Percentiles rank a stretch among this genome's conserved stretches.
phyloP scores from a whole-genome alignment of 2,329 filamentous ascomycete species.

The Elsinoe batatas region DNA sequence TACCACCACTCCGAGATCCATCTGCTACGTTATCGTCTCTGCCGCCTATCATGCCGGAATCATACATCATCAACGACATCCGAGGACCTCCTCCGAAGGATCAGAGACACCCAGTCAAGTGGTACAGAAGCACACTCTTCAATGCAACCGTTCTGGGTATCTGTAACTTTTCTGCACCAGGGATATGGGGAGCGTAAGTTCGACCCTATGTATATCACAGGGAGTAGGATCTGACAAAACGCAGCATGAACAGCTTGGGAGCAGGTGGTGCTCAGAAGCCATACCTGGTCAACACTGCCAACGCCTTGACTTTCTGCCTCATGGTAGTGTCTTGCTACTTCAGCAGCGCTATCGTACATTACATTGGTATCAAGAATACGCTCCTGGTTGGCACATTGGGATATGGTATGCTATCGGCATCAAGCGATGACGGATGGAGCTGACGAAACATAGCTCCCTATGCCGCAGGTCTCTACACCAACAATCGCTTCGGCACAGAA shows the following conservation, averaged over 20 bases:
- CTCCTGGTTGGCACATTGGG: constrained; percentile 63
- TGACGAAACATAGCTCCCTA: constrained; percentile 40
- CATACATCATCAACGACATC: not conserved
- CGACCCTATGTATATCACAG: no score
- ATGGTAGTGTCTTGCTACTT: constrained; percentile 65
- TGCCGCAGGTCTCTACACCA: constrained; percentile 60
- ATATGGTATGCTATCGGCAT: constrained; percentile 34
- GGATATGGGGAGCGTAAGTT: constrained; percentile 49
- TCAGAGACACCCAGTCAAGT: constrained; percentile 18
- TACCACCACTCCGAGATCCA: no score
- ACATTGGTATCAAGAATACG: constrained; percentile 60
- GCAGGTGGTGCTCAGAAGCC: constrained; percentile 58
- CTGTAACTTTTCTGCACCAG: constrained; percentile 60
- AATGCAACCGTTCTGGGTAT: constrained; percentile 63
- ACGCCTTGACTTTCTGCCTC: constrained; percentile 60
- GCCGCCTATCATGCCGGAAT: not conserved
- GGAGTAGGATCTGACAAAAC: constrained; percentile 27
- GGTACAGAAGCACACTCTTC: constrained; percentile 63
- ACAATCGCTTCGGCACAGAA: constrained; percentile 58
- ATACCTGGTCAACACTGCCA: constrained; percentile 59
- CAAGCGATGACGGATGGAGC: no score
- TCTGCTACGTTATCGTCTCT: no score
- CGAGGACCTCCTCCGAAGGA: not conserved
- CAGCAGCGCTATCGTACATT: constrained; percentile 52
- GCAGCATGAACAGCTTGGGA: constrained; percentile 35